These are phyloP conservation scores for Verticillium albo-atrum DNA, from an alignment of 2,329 filamentous ascomycete species.

Conservation along the genomic window DNA sequence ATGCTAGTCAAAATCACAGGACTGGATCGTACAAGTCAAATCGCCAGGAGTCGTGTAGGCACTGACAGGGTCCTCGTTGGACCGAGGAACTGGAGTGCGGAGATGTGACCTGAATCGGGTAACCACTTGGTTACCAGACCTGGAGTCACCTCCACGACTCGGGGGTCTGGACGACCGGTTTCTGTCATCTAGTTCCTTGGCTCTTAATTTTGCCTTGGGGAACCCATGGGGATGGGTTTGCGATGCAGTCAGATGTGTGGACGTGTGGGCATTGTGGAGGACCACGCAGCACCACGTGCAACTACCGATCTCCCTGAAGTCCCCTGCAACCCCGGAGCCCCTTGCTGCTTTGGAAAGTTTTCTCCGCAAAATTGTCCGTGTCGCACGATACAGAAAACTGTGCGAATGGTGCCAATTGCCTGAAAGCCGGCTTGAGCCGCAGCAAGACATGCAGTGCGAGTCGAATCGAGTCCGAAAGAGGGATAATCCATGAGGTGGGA, in stretches of 20 bases:
- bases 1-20: neutral
- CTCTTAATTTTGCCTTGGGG: neutral
- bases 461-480: neutral
- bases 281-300: neutral
- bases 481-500: neutral
- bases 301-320: neutral
- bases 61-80: neutral
- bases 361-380: neutral
- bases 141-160: neutral
- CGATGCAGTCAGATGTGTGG: neutral
- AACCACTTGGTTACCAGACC: neutral
- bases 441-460: neutral
- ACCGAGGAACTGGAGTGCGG: neutral
- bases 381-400: neutral
- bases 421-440: neutral
- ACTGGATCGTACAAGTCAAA: neutral
- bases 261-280: neutral
- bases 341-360: neutral
- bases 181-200: neutral
- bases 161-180: neutral
- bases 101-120: constrained; percentile 2
- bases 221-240: neutral
- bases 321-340: neutral
- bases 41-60: neutral
- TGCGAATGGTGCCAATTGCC: neutral